phyloP scores from a whole-genome alignment of 2,329 filamentous ascomycete species.

The Canariomyces notabilis region DNA sequence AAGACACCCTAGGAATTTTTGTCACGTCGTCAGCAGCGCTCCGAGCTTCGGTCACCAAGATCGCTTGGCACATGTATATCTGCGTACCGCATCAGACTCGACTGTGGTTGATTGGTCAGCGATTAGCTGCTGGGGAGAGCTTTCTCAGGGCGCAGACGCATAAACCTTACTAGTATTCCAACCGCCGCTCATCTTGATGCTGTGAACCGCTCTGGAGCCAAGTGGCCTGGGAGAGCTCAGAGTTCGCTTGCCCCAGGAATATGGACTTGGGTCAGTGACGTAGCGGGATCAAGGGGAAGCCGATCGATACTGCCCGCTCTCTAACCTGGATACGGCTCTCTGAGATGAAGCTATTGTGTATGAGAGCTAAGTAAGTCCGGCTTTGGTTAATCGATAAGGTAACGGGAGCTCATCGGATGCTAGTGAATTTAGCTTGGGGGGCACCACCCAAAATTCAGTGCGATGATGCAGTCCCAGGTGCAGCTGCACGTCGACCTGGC shows the following conservation, averaged over 20 bases:
- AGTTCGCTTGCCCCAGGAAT: too few relatives aligned
- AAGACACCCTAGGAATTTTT: conserved; percentile 81
- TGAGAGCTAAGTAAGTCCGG: too few relatives aligned
- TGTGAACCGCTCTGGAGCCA: neutral
- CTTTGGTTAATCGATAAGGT: too few relatives aligned
- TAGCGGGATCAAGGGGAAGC: too few relatives aligned
- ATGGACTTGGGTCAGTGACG: too few relatives aligned
- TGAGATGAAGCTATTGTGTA: too few relatives aligned
- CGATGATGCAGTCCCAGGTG: neutral
- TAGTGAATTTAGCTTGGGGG: too few relatives aligned
- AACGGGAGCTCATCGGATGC: too few relatives aligned
- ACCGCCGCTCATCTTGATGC: conserved; percentile 43
- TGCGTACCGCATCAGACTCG: conserved; percentile 84
- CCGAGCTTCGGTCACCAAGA: neutral
- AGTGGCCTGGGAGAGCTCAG: too few relatives aligned
- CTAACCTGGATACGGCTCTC: too few relatives aligned
- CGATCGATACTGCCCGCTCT: too few relatives aligned
- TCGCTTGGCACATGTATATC: conserved; percentile 12
- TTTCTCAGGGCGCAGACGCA: neutral
- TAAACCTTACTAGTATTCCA: conserved; percentile 78
- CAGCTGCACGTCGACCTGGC: neutral
- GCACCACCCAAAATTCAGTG: neutral
- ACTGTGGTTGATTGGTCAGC: conserved; percentile 42
- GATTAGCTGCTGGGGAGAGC: conserved; percentile 11
- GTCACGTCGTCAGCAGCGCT: conserved; percentile 31